Percentiles rank a stretch among this genome's conserved stretches.
These are phyloP conservation scores for Cordyceps javanica DNA, from an alignment of 2,329 filamentous ascomycete genomes.

Conservation along the genomic window DNA sequence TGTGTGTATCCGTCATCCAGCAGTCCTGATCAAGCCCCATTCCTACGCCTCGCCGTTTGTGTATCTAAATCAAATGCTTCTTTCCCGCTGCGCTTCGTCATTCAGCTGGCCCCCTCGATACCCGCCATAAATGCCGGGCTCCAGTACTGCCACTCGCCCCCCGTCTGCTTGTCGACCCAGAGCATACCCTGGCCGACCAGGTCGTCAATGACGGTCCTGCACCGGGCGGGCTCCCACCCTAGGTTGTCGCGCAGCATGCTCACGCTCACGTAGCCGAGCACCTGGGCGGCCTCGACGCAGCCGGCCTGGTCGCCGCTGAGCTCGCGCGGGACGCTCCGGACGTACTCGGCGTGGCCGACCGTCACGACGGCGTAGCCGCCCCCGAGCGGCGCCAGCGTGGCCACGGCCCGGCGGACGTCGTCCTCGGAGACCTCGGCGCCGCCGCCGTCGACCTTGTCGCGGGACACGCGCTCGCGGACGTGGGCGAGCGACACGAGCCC, in stretches of 20 bases:
- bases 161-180: slow-evolving; percentile 83
- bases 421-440: slow-evolving; percentile 76
- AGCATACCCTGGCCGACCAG: slow-evolving; percentile 82
- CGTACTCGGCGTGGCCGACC: slow-evolving; percentile 80
- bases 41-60: not conserved
- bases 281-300: slow-evolving; percentile 83
- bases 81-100: not conserved
- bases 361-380: slow-evolving; percentile 80
- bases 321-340: slow-evolving; percentile 90
- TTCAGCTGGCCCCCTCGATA: slow-evolving; percentile 18
- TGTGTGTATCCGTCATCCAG: not conserved
- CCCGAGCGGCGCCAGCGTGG: slow-evolving; percentile 78
- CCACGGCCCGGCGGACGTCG: slow-evolving; percentile 84
- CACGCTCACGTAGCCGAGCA: slow-evolving; percentile 83
- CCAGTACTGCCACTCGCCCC: slow-evolving; percentile 87
- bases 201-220: slow-evolving; percentile 87
- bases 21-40: not conserved
- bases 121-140: slow-evolving; percentile 67
- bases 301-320: slow-evolving; percentile 90
- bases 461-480: slow-evolving; percentile 68
- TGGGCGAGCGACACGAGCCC: slow-evolving; percentile 82
- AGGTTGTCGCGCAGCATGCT: slow-evolving; percentile 85
- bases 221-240: slow-evolving; percentile 74
- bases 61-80: not conserved
- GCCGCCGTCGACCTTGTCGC: slow-evolving; percentile 62